Conservation (phyloP, 352 stramenopile genomes). For the Phytophthora pistaciae region DNA sequence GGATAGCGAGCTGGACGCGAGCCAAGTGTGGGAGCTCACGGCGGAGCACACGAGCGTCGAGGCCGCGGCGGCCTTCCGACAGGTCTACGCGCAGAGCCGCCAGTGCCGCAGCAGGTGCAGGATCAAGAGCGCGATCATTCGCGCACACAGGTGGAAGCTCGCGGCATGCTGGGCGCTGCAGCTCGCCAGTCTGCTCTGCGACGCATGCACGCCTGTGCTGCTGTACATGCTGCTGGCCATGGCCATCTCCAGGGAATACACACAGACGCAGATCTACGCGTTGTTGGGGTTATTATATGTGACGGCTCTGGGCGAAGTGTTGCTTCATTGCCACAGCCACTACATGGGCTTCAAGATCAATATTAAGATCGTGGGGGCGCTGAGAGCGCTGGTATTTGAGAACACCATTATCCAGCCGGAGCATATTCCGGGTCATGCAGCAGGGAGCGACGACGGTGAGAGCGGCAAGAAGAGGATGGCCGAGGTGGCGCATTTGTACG, state of each 20-base stretch:
- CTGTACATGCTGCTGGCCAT: constrained; percentile 54
- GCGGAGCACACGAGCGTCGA: constrained; percentile 46
- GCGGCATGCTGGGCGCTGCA: constrained; percentile 47
- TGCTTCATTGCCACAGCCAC: constrained; percentile 37
- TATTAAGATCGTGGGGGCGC: constrained; percentile 41
- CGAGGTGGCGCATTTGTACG: constrained; percentile 45
- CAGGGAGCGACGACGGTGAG: constrained; percentile 31
- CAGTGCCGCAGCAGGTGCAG: constrained; percentile 16
- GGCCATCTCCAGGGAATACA: constrained; percentile 39
- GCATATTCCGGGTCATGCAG: constrained; percentile 25
- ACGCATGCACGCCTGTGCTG: constrained; percentile 47
- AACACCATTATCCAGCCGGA: constrained; percentile 42
- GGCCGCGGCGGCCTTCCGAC: constrained; percentile 36
- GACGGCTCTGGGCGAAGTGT: constrained; percentile 34
- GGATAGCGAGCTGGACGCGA: constrained; percentile 39
- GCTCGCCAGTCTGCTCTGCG: constrained; percentile 47
- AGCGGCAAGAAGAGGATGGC: constrained; percentile 47
- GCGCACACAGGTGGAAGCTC: constrained; percentile 41
- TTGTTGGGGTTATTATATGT: constrained; percentile 40
- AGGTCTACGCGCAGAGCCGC: constrained; percentile 31
- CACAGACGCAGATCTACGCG: constrained; percentile 29
- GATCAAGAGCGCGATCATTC: constrained; percentile 43
- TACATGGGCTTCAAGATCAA: constrained; percentile 50
- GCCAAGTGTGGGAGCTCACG: constrained; percentile 63
- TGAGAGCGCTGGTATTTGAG: constrained; percentile 49